A percentile compares a stretch with the other conserved stretches of the same genome.
Evolutionary conservation across 2,329 filamentous ascomycete species (phyloP).

Genomic region (Blumeria graminis): DNA sequence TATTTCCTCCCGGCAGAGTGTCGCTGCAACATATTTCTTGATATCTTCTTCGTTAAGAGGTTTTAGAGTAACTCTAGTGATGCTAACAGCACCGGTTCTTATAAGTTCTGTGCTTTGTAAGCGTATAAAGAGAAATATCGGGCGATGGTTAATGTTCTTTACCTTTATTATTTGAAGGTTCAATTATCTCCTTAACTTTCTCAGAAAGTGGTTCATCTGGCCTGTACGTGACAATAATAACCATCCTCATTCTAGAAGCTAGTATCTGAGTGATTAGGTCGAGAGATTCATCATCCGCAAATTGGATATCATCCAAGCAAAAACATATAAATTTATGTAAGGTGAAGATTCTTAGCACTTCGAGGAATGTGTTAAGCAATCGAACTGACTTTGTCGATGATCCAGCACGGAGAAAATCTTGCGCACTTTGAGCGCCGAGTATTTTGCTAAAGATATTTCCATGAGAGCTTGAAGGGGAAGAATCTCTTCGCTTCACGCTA

Average conservation of each 20-base stretch:
- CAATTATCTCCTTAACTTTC: slow-evolving; percentile 22
- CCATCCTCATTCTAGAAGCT: slow-evolving; percentile 51
- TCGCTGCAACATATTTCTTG: slow-evolving; percentile 57
- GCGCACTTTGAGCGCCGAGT: slow-evolving; percentile 25
- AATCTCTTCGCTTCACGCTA: slow-evolving; percentile 9
- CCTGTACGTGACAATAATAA: slow-evolving; percentile 22
- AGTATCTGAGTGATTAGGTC: slow-evolving; percentile 68
- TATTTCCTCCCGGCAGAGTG: slow-evolving; percentile 48
- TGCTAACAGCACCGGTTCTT: slow-evolving; percentile 23
- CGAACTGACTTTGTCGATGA: slow-evolving; percentile 40
- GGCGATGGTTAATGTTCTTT: slow-evolving; percentile 7
- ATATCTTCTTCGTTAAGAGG: slow-evolving; percentile 62
- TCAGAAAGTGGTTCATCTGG: slow-evolving; percentile 38
- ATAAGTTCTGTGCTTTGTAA: slow-evolving; percentile 12
- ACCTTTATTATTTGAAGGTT: slow-evolving; percentile 30
- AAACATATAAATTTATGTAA: slow-evolving; percentile 71
- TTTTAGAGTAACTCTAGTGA: slow-evolving; percentile 46
- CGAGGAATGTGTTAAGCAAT: slow-evolving; percentile 68
- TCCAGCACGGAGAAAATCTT: slow-evolving; percentile 34
- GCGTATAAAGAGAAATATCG: slow-evolving; percentile 1
- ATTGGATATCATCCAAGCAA: slow-evolving; percentile 73
- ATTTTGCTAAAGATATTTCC: slow-evolving; percentile 7
- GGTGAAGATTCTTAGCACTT: slow-evolving; percentile 60
- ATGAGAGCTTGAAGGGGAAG: slow-evolving; percentile 8
- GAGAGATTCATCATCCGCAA: slow-evolving; percentile 67